Conservation (phyloP, 2,329 filamentous ascomycete genomes). For the Aspergillus sp. region DNA sequence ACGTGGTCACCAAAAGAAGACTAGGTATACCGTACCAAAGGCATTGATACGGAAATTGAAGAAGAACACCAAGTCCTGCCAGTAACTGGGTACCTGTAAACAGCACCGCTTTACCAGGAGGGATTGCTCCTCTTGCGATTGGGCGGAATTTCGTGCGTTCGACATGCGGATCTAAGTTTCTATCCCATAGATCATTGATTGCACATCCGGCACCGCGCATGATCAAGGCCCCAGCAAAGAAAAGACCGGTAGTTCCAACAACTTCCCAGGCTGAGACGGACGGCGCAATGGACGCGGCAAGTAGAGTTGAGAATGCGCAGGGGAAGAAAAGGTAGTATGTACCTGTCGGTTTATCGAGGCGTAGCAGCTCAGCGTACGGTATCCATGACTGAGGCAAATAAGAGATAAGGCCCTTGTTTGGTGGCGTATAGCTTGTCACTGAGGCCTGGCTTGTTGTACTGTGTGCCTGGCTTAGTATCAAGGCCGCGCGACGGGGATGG, state of each 20-base stretch:
- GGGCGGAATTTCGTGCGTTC: slow-evolving; percentile 55
- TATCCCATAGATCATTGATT: slow-evolving; percentile 60
- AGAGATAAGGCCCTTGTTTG: slow-evolving; percentile 49
- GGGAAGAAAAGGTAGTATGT: slow-evolving; percentile 58
- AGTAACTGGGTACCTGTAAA: slow-evolving; percentile 49
- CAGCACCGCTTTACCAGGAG: slow-evolving; percentile 45
- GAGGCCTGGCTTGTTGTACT: slow-evolving; percentile 14
- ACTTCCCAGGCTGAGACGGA: slow-evolving; percentile 38
- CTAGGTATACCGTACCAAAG: slow-evolving; percentile 49
- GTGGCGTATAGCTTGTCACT: slow-evolving; percentile 45
- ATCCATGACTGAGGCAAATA: slow-evolving; percentile 54
- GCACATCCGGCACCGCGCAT: slow-evolving; percentile 56
- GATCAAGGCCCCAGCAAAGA: slow-evolving; percentile 50
- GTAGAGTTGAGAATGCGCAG: slow-evolving; percentile 51
- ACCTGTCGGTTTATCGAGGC: slow-evolving; percentile 55
- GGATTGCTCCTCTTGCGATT: slow-evolving; percentile 55
- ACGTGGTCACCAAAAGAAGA: slow-evolving; percentile 48
- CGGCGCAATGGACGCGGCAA: slow-evolving; percentile 43
- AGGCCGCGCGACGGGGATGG: background rate
- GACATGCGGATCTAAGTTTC: slow-evolving; percentile 56
- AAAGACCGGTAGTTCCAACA: slow-evolving; percentile 41
- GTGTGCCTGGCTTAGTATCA: background rate
- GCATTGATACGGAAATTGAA: slow-evolving; percentile 46
- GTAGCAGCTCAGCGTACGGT: slow-evolving; percentile 57
- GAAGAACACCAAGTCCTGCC: slow-evolving; percentile 44